Conservation (phyloP, 768 basidiomycete species). For the Auriscalpium orientale region DNA sequence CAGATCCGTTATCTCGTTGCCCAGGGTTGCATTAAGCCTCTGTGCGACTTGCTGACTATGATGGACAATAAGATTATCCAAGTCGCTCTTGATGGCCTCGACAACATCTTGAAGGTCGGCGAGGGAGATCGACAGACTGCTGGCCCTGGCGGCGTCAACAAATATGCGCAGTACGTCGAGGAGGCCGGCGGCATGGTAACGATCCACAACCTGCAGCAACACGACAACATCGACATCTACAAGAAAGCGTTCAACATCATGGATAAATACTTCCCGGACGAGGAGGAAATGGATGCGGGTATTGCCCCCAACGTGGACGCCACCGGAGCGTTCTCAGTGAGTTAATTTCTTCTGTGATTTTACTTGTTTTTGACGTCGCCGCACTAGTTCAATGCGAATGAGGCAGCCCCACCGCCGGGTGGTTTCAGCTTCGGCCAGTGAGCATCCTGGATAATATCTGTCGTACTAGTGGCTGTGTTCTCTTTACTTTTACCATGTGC, state of each 20-base stretch:
- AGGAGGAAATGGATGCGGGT: conserved; percentile 85
- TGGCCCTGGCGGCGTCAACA: conserved; percentile 80
- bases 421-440: conserved; percentile 90
- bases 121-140: conserved; percentile 85
- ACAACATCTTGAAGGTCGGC: conserved; percentile 97
- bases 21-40: conserved; percentile 97
- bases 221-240: conserved; percentile 99
- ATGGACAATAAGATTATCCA: conserved; percentile 99
- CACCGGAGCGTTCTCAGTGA: conserved; percentile 66
- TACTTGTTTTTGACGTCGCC: conserved; percentile 5
- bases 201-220: conserved; percentile 98
- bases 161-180: conserved; percentile 91
- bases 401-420: conserved; percentile 86
- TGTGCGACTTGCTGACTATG: conserved; percentile 92
- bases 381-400: conserved; percentile 72
- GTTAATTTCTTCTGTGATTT: conserved; percentile 19
- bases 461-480: not conserved
- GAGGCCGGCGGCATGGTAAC: conserved; percentile 99
- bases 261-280: conserved; percentile 98
- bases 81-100: conserved; percentile 94
- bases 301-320: conserved; percentile 68
- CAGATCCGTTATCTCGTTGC: conserved; percentile 97
- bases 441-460: conserved; percentile 22
- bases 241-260: conserved; percentile 99
- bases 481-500: conserved; percentile 1